Evolutionary conservation across 2,329 filamentous ascomycete species (phyloP).

Genomic region (Ustulina deusta): DNA sequence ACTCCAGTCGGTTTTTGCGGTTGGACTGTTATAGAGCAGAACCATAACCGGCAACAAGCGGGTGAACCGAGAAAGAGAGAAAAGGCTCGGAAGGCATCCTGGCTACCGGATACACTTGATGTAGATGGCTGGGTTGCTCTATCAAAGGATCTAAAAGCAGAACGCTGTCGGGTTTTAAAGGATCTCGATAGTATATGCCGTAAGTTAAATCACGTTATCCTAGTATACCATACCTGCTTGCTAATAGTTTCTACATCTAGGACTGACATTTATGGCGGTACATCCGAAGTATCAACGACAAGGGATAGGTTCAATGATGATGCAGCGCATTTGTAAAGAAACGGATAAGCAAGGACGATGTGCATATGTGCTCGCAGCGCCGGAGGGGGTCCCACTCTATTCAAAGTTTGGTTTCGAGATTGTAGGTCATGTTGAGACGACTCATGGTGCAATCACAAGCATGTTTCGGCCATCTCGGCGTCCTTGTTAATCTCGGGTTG

Average conservation of each 20-base stretch:
- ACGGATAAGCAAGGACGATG: constrained; percentile 39
- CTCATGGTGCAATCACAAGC: constrained; percentile 39
- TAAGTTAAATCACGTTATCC: constrained; percentile 34
- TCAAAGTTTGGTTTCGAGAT: constrained; percentile 41
- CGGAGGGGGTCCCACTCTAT: constrained; percentile 39
- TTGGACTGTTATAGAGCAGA: constrained; percentile 38
- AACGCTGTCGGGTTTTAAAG: constrained; percentile 36
- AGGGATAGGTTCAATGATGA: constrained; percentile 41
- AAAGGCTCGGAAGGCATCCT: constrained; percentile 30
- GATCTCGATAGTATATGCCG: constrained; percentile 37
- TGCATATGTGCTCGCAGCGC: constrained; percentile 42
- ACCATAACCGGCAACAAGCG: constrained; percentile 26
- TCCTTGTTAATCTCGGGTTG: constrained; percentile 27
- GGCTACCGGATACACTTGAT: constrained; percentile 35
- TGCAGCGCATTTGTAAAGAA: constrained; percentile 40
- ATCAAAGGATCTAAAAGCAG: constrained; percentile 32
- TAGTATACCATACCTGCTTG: constrained; percentile 24
- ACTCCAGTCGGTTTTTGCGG: constrained; percentile 39
- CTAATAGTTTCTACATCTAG: constrained; percentile 35
- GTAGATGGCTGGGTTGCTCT: constrained; percentile 35
- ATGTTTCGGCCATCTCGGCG: constrained; percentile 39
- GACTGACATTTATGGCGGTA: constrained; percentile 40
- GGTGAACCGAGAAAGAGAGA: constrained; percentile 30
- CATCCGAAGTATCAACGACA: constrained; percentile 39
- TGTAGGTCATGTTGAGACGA: constrained; percentile 39